Evolutionary conservation across 805 yeast genomes (phyloP), one percentile per base, ranked within the genome.

Genomic region (Kluyveromyces wickerhamii): DNA sequence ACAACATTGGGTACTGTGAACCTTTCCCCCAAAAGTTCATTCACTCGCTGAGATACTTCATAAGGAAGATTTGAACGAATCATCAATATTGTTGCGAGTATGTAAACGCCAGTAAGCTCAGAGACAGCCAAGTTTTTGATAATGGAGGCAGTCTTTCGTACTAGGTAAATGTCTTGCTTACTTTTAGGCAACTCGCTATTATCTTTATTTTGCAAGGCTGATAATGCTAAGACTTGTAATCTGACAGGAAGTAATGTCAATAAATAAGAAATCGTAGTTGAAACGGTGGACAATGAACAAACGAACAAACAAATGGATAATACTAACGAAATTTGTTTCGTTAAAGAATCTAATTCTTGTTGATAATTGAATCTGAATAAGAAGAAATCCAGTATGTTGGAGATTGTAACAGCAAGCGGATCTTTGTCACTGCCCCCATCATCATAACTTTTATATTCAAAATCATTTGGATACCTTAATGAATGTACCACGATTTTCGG

Each of bases 281-380:
- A 53, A 1, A 80, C 87, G 36, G 78, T 78, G 17, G 80, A 75
- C 45, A 80, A 67, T 1, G 85, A 76, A 38, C 80, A 69, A 1
- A 72, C 48, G 45, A 80, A 79, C 34, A 80, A 60, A 11, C 69
- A 65, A 8, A 79, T 74, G 1, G 84, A 74, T 11, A 79, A 49
- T 2, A 74, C 42, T 38, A 79, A 66, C 29, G 67, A 63, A 11
- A 64, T 45, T 34, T 60, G 66, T 34, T 54, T 64, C 4, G 59
- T 47, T 2, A 62, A 41, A 3, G 61, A 50, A 15, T 63, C 63
- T 13, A 63, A 51, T 30, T 62, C 64, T 24, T 59, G 54, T 21
- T 61, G 54, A 9, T 57, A 45, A 26, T 51, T 43, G 31, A 54
- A 52, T n/a, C 47, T 42, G 29, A 57, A 52, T 13, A 58, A 34